phyloP scores from a whole-genome alignment of 768 basidiomycete species.

The Suillus discolor region DNA sequence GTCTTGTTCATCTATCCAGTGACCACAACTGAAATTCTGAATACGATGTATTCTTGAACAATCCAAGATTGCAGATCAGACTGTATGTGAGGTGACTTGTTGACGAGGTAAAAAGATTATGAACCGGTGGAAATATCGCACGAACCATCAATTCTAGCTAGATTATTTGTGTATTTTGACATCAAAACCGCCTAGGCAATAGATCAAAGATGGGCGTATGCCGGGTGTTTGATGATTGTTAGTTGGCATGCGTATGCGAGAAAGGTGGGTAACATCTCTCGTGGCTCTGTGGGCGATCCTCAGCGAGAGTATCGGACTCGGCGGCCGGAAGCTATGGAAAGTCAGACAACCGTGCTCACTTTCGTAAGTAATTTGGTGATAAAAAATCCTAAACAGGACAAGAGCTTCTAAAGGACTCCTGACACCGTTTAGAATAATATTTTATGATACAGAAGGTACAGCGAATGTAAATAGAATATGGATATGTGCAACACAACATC shows the following conservation, averaged over 20 bases:
- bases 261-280: not conserved
- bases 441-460: not conserved
- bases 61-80: too few species aligned
- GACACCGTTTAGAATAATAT: not conserved
- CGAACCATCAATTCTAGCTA: too few species aligned
- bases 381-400: not conserved
- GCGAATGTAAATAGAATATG: not conserved
- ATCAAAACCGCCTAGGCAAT: too few species aligned
- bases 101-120: too few species aligned
- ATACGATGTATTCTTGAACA: too few species aligned
- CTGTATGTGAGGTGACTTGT: too few species aligned
- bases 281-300: not conserved
- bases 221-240: not conserved
- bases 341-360: not conserved
- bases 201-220: not conserved
- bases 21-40: too few species aligned
- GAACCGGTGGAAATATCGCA: too few species aligned
- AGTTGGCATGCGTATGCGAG: not conserved
- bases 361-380: not conserved
- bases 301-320: not conserved
- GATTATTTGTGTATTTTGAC: too few species aligned
- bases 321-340: not conserved
- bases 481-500: not conserved
- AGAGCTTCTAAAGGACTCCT: not conserved
- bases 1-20: too few species aligned